phyloP scores from a whole-genome alignment of 257 asterid species.

The Asclepias syriaca region DNA sequence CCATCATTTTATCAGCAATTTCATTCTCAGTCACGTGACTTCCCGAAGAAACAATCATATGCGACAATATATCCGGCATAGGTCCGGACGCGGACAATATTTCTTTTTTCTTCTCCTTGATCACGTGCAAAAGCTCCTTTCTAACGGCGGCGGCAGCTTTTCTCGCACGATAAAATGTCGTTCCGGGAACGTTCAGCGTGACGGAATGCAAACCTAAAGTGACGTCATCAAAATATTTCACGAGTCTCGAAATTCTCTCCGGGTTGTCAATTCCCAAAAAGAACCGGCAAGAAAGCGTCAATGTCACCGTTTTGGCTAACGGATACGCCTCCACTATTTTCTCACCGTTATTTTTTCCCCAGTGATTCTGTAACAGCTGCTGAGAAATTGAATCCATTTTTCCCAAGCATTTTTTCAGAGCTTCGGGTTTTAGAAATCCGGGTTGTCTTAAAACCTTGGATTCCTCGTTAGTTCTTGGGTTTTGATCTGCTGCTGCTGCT shows the following conservation, averaged over 20 bases:
- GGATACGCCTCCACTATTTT: conserved; percentile 34
- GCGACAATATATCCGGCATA: conserved; percentile 28
- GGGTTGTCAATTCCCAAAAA: conserved; percentile 50
- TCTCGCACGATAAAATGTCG: conserved; percentile 41
- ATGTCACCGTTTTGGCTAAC: conserved; percentile 42
- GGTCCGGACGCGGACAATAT: conserved; percentile 23
- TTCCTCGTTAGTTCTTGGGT: conserved; percentile 25
- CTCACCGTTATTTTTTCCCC: conserved; percentile 24
- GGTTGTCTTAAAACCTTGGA: conserved; percentile 45
- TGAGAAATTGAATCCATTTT: conserved; percentile 38
- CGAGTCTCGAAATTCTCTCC: conserved; percentile 36
- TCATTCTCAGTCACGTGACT: conserved; percentile 47
- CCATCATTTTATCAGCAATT: conserved; percentile 68
- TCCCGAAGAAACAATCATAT: conserved; percentile 44
- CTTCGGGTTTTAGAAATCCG: conserved; percentile 64
- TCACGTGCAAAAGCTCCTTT: conserved; percentile 43
- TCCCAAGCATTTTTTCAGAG: conserved; percentile 41
- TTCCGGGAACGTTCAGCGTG: conserved; percentile 50
- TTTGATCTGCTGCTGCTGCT: conserved; percentile 14
- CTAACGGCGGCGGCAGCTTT: conserved; percentile 55
- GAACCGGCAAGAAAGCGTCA: conserved; percentile 49
- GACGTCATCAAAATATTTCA: conserved; percentile 44
- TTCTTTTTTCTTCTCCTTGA: conserved; percentile 55
- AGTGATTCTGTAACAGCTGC: conserved; percentile 32
- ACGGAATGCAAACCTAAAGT: conserved; percentile 55